Evolutionary conservation across 1,284 basidiomycete genomes (phyloP).

Genomic region (Ceratobasidium sp.): DNA sequence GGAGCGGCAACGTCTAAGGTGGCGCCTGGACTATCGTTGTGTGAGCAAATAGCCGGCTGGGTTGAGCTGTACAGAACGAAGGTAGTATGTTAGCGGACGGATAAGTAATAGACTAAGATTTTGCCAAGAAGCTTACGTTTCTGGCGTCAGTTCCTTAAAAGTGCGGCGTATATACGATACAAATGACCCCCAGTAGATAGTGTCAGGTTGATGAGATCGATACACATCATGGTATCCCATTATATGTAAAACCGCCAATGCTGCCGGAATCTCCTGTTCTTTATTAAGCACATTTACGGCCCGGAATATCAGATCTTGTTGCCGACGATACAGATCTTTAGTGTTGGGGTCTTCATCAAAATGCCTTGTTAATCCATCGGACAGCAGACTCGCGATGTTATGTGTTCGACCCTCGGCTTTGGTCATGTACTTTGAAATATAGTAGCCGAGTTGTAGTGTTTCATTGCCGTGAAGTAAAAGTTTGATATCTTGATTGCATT

Average conservation of each 20-base stretch:
- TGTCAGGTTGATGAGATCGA: slow-evolving; percentile 4
- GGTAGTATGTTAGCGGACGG: neutral
- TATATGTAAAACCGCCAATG: slow-evolving; percentile 29
- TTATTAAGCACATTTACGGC: slow-evolving; percentile 42
- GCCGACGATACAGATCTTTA: neutral
- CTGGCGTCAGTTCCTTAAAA: neutral
- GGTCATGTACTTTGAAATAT: slow-evolving; percentile 52
- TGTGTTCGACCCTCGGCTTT: slow-evolving; percentile 52
- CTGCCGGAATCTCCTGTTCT: slow-evolving; percentile 43
- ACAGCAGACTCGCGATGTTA: slow-evolving; percentile 49
- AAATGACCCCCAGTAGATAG: slow-evolving; percentile 18
- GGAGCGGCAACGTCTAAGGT: no score
- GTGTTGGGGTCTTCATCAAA: neutral
- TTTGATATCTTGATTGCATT: slow-evolving; percentile 59
- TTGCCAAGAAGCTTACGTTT: neutral
- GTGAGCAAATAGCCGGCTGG: no score
- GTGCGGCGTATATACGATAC: neutral
- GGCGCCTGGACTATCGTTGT: no score
- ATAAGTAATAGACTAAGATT: neutral
- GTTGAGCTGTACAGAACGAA: neutral
- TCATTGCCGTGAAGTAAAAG: slow-evolving; percentile 47
- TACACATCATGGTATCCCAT: slow-evolving; percentile 20
- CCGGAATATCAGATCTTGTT: slow-evolving; percentile 29
- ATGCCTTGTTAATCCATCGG: neutral
- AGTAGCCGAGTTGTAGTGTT: slow-evolving; percentile 7